These are phyloP conservation scores for Leccinum subfulvum DNA, from an alignment of 1,284 basidiomycete genomes.

Conservation along the genomic window DNA sequence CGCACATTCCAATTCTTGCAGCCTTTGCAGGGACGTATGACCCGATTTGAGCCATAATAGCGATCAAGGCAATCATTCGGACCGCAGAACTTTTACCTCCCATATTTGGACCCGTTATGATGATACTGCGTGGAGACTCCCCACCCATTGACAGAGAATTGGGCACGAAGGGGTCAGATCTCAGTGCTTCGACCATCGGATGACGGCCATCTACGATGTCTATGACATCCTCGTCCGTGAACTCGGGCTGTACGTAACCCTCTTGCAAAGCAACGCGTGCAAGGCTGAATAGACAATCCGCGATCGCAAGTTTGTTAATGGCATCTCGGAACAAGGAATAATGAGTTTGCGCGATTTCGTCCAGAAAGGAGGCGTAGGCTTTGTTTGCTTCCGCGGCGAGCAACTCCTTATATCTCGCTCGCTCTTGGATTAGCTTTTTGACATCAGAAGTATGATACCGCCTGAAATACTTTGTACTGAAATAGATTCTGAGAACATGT, in stretches of 20 bases:
- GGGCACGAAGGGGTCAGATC: constrained; percentile 78
- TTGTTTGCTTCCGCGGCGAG: constrained; percentile 66
- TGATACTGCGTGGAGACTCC: constrained; percentile 56
- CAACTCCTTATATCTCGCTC: constrained; percentile 76
- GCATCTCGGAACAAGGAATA: constrained; percentile 72
- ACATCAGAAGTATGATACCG: constrained; percentile 85
- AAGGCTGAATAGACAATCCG: constrained; percentile 77
- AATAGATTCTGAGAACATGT: constrained; percentile 12
- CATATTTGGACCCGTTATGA: constrained; percentile 86
- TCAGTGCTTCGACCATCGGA: constrained; percentile 78
- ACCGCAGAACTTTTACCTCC: constrained; percentile 79
- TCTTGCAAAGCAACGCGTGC: constrained; percentile 70
- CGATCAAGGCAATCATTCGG: constrained; percentile 72
- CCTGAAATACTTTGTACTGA: constrained; percentile 71
- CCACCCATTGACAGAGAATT: constrained; percentile 64
- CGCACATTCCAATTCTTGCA: constrained; percentile 74
- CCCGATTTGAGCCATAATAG: constrained; percentile 69
- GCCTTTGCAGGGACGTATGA: constrained; percentile 76
- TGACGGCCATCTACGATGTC: constrained; percentile 76
- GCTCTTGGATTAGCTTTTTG: constrained; percentile 65
- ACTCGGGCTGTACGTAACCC: constrained; percentile 71
- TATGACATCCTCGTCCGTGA: constrained; percentile 56
- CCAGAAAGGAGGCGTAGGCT: constrained; percentile 70
- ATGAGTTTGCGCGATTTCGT: constrained; percentile 62
- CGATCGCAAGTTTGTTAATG: constrained; percentile 76